Base-by-base conservation (phyloP, 2,329 filamentous ascomycete species). In the Parastagonospora avenae region DNA sequence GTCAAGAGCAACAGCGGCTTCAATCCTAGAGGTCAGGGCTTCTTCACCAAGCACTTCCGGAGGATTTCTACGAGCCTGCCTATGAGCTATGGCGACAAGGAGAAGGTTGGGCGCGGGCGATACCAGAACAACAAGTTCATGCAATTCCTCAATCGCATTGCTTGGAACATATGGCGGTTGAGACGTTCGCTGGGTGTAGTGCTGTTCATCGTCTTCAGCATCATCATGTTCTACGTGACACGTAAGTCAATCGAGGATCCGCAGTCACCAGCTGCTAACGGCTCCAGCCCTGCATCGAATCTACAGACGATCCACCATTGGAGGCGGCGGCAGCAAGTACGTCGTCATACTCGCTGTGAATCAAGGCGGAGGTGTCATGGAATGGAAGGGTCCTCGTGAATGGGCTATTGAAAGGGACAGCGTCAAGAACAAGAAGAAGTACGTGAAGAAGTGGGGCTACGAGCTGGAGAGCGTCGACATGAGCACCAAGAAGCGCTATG, bases 371-470 rank as follows among this genome's bases (percentile, higher is more conserved):
- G 94, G 94, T 65, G 94, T 99, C 7, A 97, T 97, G 92, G 93
- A 97, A 70, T 97, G 92, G 93, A 99, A 99, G 75, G 93, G 93
- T 0, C 90, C 93, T 15, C 85, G 92, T 54, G 94, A 99, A 77
- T 99, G 94, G 94, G 94, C 94, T 1, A 96, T 97, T 66, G 94
- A 99, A 77, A 84, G 94, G 72, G 92, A 97, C 78, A 97, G 93
- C 70, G 85, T 97, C 47, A 87, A 88, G 72, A 99, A 99, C 77
- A 99, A 99, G 80, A 88, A 89, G 71, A 89, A 88, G 67, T 99
- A 99, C 70, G 88, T 86, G 2, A 82, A 85, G 30, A 83, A 82
- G 71, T 97, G 94, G 92, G 94, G 94, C 11, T 97, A 99, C 73
- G 89, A 97, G 55, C 79, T 99, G 51, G 94, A 99, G 73, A 89